Evolutionary conservation across 2,329 filamentous ascomycete genomes (phyloP).

Genomic region (Podosphaera xanthii): DNA sequence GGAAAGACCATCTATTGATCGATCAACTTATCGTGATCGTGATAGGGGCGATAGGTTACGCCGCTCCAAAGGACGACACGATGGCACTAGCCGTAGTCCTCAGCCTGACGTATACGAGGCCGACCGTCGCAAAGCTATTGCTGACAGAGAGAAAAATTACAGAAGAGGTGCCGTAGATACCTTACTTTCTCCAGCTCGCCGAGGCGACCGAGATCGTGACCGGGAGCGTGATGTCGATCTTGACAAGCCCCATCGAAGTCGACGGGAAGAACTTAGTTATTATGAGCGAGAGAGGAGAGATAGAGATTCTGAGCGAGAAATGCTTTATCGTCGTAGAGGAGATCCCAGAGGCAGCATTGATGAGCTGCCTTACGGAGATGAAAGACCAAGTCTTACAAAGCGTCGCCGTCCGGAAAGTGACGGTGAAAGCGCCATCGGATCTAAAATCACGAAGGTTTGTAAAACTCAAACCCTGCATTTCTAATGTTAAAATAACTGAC

Average conservation of each 20-base stretch:
- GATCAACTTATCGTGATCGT: conserved; percentile 20
- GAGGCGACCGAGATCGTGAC: conserved; percentile 16
- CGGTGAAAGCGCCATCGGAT: conserved; percentile 33
- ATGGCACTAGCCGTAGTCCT: conserved; percentile 60
- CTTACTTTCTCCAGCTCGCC: conserved; percentile 23
- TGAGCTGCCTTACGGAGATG: conserved; percentile 77
- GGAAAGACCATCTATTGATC: conserved; percentile 27
- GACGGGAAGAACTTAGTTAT: conserved; percentile 37
- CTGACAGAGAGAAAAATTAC: conserved; percentile 83
- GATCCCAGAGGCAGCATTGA: conserved; percentile 62
- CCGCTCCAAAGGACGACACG: conserved; percentile 30
- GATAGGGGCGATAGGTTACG: conserved; percentile 45
- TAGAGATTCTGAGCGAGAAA: conserved; percentile 74
- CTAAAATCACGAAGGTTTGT: conserved; percentile 38
- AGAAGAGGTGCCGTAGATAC: conserved; percentile 55
- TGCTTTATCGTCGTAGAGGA: conserved; percentile 57
- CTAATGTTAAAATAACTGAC: conserved; percentile 4
- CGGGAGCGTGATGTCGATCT: conserved; percentile 18
- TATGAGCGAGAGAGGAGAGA: conserved; percentile 77
- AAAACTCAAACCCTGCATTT: not conserved
- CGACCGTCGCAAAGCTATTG: conserved; percentile 78
- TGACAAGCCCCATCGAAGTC: conserved; percentile 22
- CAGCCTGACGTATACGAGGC: conserved; percentile 89
- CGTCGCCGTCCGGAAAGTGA: conserved; percentile 63
- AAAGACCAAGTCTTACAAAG: conserved; percentile 39